Conservation (phyloP, 2,329 filamentous ascomycete species). For the Cladosporium sp. region DNA sequence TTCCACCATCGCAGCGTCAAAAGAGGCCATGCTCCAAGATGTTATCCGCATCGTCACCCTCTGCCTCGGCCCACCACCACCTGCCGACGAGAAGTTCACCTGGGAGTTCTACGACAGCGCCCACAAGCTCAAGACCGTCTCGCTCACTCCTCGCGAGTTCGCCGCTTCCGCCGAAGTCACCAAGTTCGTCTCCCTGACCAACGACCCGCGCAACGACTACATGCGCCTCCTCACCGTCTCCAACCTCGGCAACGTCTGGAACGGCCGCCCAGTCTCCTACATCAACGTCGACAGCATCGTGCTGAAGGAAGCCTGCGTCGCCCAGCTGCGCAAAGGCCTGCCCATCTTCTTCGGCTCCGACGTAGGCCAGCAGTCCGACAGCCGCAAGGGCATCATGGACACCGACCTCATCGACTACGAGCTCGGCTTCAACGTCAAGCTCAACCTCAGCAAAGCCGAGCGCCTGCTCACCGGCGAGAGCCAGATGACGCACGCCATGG, state of each 20-base stretch:
- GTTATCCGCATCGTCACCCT: constrained; percentile 81
- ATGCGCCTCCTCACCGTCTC: constrained; percentile 73
- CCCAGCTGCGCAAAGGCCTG: constrained; percentile 75
- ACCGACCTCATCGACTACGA: constrained; percentile 74
- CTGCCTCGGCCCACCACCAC: constrained; percentile 77
- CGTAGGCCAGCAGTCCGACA: constrained; percentile 79
- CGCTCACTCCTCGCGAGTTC: constrained; percentile 69
- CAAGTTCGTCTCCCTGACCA: constrained; percentile 76
- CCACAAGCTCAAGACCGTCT: constrained; percentile 64
- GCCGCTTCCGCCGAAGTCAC: constrained; percentile 67
- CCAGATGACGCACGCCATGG: constrained; percentile 91
- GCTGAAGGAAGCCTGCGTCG: constrained; percentile 72
- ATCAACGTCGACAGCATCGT: constrained; percentile 76
- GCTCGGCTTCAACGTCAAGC: constrained; percentile 76
- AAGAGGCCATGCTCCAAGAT: constrained; percentile 75
- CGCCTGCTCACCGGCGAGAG: constrained; percentile 73
- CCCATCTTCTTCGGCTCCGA: constrained; percentile 90
- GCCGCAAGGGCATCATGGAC: constrained; percentile 74
- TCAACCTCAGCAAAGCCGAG: constrained; percentile 75
- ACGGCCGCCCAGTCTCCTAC: constrained; percentile 74
- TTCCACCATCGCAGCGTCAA: constrained; percentile 53
- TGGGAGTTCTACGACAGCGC: constrained; percentile 79
- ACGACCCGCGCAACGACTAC: constrained; percentile 79
- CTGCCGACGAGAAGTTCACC: constrained; percentile 67
- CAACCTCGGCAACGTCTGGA: constrained; percentile 78